Conservation (phyloP, 148 eudicot species). For the Rhododendron williamsianum region DNA sequence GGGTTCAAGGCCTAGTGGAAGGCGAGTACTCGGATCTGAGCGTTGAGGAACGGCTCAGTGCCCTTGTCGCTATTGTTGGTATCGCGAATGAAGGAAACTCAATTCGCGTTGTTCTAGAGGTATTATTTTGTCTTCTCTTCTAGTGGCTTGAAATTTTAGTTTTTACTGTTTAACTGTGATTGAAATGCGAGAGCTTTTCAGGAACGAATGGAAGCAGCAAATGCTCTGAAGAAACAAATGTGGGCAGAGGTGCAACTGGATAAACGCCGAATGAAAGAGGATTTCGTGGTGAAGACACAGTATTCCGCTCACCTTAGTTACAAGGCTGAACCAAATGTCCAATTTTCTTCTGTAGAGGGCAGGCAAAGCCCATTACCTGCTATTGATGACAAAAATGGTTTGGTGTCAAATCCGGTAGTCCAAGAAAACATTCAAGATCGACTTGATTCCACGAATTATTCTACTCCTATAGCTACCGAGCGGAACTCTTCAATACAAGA, state of each 20-base stretch:
- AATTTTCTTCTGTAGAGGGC: conserved; percentile 26
- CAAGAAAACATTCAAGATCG: conserved; percentile 31
- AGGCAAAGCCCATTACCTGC: conserved; percentile 37
- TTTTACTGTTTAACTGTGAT: neutral
- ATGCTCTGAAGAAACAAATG: conserved; percentile 87
- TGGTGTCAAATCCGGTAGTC: conserved; percentile 16
- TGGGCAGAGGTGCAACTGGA: conserved; percentile 91
- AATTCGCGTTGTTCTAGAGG: conserved; percentile 71
- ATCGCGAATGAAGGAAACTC: conserved; percentile 93
- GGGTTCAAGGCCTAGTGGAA: conserved; percentile 88
- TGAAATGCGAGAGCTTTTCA: conserved; percentile 29
- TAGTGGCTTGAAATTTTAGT: neutral
- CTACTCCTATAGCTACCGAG: conserved; percentile 27
- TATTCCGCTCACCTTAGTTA: conserved; percentile 30
- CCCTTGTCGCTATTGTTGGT: conserved; percentile 71
- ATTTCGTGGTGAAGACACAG: conserved; percentile 44
- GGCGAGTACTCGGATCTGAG: conserved; percentile 76
- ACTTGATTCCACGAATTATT: conserved; percentile 24
- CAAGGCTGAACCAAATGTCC: conserved; percentile 38
- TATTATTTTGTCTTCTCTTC: conserved; percentile 14
- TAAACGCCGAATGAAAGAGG: conserved; percentile 81
- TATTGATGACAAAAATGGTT: conserved; percentile 35
- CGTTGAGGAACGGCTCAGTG: conserved; percentile 86
- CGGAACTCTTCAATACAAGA: conserved; percentile 37
- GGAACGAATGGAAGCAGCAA: conserved; percentile 95